Percentiles rank a stretch among this genome's conserved stretches.
Conservation (phyloP, 768 basidiomycete species). For the Fomitopsis serialis region DNA sequence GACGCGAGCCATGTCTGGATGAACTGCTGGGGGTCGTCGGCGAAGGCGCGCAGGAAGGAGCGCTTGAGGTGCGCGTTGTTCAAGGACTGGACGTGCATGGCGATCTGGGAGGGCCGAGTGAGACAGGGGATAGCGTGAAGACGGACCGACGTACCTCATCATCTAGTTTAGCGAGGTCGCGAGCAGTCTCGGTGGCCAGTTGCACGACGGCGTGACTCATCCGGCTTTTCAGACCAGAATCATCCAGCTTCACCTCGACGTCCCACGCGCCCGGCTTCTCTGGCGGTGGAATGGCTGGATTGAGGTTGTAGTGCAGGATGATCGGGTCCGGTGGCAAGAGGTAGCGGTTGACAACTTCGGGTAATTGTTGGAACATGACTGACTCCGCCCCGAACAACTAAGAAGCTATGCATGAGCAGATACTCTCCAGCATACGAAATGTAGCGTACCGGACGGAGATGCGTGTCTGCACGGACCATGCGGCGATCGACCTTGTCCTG, state of each 20-base stretch:
- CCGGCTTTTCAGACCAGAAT: slow-evolving; percentile 62
- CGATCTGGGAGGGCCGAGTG: slow-evolving; percentile 46
- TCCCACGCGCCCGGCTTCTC: slow-evolving; percentile 71
- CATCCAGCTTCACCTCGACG: slow-evolving; percentile 85
- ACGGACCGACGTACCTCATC: slow-evolving; percentile 62
- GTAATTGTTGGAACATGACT: slow-evolving; percentile 73
- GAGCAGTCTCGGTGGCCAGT: slow-evolving; percentile 64
- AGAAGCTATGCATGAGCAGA: not conserved
- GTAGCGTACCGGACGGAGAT: slow-evolving; percentile 51
- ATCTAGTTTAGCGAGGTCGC: slow-evolving; percentile 68
- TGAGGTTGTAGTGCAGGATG: slow-evolving; percentile 69
- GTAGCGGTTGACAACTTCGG: slow-evolving; percentile 80
- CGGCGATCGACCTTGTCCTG: slow-evolving; percentile 81
- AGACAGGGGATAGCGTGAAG: not conserved
- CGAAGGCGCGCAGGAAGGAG: slow-evolving; percentile 80
- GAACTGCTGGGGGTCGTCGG: slow-evolving; percentile 71
- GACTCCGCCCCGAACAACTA: slow-evolving; percentile 71
- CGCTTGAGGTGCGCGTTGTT: slow-evolving; percentile 85
- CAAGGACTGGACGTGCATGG: slow-evolving; percentile 77
- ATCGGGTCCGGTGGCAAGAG: slow-evolving; percentile 76
- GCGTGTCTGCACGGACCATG: slow-evolving; percentile 63
- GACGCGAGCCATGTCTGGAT: slow-evolving; percentile 90
- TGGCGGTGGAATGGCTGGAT: slow-evolving; percentile 55
- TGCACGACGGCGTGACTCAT: slow-evolving; percentile 65
- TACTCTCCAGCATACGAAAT: slow-evolving; percentile 9